A percentile compares a stretch with the other conserved stretches of the same genome.
Conservation (phyloP, 1,139 yeast genomes). For the Geotrichum phurueaensis region DNA sequence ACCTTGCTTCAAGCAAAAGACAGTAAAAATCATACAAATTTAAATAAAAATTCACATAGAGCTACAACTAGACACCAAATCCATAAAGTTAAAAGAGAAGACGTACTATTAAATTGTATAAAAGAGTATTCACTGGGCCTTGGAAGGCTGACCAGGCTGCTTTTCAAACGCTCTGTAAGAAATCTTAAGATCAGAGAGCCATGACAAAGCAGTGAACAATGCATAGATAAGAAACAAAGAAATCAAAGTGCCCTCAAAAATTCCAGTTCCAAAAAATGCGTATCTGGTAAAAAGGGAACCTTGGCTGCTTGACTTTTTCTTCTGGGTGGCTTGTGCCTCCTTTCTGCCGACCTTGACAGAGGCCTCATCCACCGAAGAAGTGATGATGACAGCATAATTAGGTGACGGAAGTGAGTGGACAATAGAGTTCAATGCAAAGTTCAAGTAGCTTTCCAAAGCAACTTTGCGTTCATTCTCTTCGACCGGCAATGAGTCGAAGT, state of each 20-base stretch:
- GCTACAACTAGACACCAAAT: too few relatives aligned
- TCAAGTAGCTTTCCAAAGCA: slow-evolving; percentile 28
- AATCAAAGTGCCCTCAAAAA: slow-evolving; percentile 62
- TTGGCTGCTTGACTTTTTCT: slow-evolving; percentile 9
- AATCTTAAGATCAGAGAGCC: slow-evolving; percentile 59
- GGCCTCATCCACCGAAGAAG: slow-evolving; percentile 24
- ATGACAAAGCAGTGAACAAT: slow-evolving; percentile 50
- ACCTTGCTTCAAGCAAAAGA: too few relatives aligned
- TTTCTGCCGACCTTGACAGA: slow-evolving; percentile 12
- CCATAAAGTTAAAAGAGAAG: neutral
- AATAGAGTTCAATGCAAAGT: slow-evolving; percentile 26
- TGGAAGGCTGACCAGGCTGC: slow-evolving; percentile 16
- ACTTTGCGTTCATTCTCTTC: slow-evolving; percentile 19
- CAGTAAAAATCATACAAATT: too few relatives aligned
- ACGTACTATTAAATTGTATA: neutral
- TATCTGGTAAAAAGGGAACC: slow-evolving; percentile 42
- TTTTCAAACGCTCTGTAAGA: slow-evolving; percentile 67
- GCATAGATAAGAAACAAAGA: slow-evolving; percentile 48
- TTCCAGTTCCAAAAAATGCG: slow-evolving; percentile 54
- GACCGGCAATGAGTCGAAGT: slow-evolving; percentile 24
- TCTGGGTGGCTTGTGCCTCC: slow-evolving; percentile 5
- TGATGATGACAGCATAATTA: slow-evolving; percentile 33
- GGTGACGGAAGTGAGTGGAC: slow-evolving; percentile 32
- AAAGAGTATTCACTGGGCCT: slow-evolving; percentile 14
- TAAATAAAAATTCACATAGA: too few relatives aligned